Percentiles rank a stretch among this genome's conserved stretches.
phyloP scores from a whole-genome alignment of 2,329 filamentous ascomycete genomes.

The Colletotrichum noveboracense region DNA sequence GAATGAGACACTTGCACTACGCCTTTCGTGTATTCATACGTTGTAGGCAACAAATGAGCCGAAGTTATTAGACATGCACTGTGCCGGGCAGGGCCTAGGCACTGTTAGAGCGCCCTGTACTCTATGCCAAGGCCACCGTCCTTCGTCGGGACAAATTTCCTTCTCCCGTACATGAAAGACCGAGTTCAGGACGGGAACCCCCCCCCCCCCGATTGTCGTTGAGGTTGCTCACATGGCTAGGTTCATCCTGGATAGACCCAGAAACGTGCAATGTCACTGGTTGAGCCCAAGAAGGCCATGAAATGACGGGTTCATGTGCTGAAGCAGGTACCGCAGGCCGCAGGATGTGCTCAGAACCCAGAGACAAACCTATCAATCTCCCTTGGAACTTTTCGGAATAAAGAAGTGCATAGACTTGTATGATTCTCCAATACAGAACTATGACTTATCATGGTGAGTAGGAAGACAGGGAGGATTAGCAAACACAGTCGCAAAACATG shows the following conservation, averaged over 20 bases:
- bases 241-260: not conserved
- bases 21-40: no score
- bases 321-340: not conserved
- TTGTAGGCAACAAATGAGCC: no score
- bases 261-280: not conserved
- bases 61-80: not conserved
- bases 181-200: not conserved
- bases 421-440: not conserved
- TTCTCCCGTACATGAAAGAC: not conserved
- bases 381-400: not conserved
- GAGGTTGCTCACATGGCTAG: not conserved
- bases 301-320: not conserved
- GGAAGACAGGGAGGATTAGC: not conserved
- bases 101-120: not conserved
- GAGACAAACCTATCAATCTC: not conserved
- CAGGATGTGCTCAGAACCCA: not conserved
- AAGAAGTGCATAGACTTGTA: not conserved
- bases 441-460: not conserved
- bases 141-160: no score
- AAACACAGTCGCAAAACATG: rapidly evolving
- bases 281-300: not conserved
- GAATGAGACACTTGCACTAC: no score
- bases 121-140: not conserved
- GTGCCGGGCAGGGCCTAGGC: no score
- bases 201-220: not conserved